These are phyloP conservation scores for Phytophthora pini DNA, from an alignment of 352 stramenopile genomes.

Conservation along the genomic window DNA sequence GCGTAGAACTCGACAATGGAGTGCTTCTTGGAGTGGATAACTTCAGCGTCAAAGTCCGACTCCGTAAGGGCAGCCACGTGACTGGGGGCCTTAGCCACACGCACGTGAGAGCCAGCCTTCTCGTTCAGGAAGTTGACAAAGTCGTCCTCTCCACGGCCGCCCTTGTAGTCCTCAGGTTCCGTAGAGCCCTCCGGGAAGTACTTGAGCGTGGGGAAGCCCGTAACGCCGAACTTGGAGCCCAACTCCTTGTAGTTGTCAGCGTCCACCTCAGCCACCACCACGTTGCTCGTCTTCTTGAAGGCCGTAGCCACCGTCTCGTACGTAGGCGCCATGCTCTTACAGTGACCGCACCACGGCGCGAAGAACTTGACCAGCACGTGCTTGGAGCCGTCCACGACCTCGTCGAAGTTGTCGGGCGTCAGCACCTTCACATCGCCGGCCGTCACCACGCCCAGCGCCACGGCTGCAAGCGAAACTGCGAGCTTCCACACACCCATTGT, in stretches of 20 bases:
- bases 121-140: constrained; percentile 82
- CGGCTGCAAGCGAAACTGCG: constrained; percentile 45
- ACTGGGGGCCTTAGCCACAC: constrained; percentile 72
- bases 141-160: constrained; percentile 85
- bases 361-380: constrained; percentile 92
- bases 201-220: constrained; percentile 95
- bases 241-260: constrained; percentile 87
- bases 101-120: constrained; percentile 77
- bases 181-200: constrained; percentile 87
- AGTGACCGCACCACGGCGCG: constrained; percentile 92
- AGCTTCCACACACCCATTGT: constrained; percentile 70
- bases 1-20: constrained; percentile 94
- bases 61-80: constrained; percentile 68
- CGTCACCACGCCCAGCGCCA: constrained; percentile 57
- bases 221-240: constrained; percentile 84
- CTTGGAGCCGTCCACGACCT: constrained; percentile 84
- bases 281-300: constrained; percentile 86
- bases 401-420: constrained; percentile 84
- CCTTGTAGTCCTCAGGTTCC: constrained; percentile 86
- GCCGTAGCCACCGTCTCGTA: constrained; percentile 89
- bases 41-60: constrained; percentile 78
- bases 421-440: constrained; percentile 82
- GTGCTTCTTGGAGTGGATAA: constrained; percentile 87
- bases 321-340: constrained; percentile 83
- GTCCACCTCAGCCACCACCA: constrained; percentile 92